Evolutionary conservation across 768 basidiomycete species (phyloP).

Genomic region (Butyriboletus loyo): DNA sequence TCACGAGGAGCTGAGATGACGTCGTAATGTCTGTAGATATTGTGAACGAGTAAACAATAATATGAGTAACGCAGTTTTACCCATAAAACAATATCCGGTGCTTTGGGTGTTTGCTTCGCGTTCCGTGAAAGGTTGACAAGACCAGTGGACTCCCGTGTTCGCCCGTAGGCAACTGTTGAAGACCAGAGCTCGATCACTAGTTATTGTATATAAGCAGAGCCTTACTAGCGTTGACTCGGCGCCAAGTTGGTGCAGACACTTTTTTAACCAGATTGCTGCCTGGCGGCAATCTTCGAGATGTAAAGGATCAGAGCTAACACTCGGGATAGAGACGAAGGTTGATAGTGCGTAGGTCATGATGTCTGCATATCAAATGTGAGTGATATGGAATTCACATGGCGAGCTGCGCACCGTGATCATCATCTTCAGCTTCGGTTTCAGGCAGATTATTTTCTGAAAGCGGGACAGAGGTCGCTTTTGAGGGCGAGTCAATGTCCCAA

Average conservation of each 20-base stretch:
- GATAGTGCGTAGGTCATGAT: conserved; percentile 76
- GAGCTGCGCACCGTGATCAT: conserved; percentile 19
- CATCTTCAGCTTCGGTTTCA: conserved; percentile 15
- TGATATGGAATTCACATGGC: not conserved
- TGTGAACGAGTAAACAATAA: not conserved
- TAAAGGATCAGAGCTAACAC: conserved; percentile 65
- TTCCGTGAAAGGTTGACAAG: conserved; percentile 80
- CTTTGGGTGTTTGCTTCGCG: conserved; percentile 52
- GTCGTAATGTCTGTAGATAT: conserved; percentile 77
- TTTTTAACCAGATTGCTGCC: conserved; percentile 89
- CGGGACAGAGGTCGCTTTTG: not conserved
- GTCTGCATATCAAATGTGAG: conserved; percentile 39
- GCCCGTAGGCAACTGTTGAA: conserved; percentile 64
- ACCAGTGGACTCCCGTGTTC: conserved; percentile 85
- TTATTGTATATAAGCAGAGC: not conserved
- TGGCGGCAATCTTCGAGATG: conserved; percentile 90
- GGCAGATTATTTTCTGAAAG: not conserved
- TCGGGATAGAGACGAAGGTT: conserved; percentile 84
- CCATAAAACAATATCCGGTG: conserved; percentile 90
- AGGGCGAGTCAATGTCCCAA: conserved; percentile 48
- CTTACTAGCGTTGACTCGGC: conserved; percentile 74
- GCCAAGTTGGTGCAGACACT: conserved; percentile 84
- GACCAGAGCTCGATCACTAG: not conserved
- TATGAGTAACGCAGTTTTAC: conserved; percentile 33
- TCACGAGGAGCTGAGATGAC: conserved; percentile 78